Base-by-base conservation (phyloP, 176 grass and related monocot genomes). In the Triticum timopheevii region DNA sequence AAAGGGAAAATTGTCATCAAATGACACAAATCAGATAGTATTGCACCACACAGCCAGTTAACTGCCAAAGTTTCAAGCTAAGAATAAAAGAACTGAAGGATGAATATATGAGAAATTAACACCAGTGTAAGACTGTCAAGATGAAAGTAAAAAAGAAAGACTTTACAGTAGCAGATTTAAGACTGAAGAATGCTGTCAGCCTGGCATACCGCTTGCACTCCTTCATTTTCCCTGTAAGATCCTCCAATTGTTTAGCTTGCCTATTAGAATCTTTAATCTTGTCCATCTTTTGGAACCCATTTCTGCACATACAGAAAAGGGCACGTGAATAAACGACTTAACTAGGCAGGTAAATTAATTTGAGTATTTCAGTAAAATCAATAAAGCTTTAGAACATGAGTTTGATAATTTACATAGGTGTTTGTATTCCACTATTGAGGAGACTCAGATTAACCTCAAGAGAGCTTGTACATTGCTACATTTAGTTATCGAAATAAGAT, bases 221-320 rank as follows among this genome's bases (percentile, higher is more conserved):
- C 89, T 88, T 95, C 96, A 98, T 98, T 89, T 94, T 98, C 56
- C 80, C 96, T 39, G 96, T 98, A 59, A 98, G 96, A 82, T 96
- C 94, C 73, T 98, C 96, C 83, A 98, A 81, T 80, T 96, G 92
- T 65, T 93, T 94, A 88, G 94, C 85, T 86, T 98, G 96, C 80
- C 96, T 91, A 84, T 84, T 98, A 80, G 93, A 74, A 86, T 98
- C 96, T 88, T 93, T 98, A 78, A 98, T 94, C 88, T 98, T 98
- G 70, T 96, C 93, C 90, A 98, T 85, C 91, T 94, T 98, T 88
- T 96, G 96, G 83, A 98, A 98, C 83, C 96, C 96, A 93, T 98
- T 92, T 92, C 96, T 98, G 92, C 42, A 90, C 12, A 69, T 13
- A 52, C 49, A 89, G 88, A 49, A 63, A 59, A 84, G 2, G 2